A percentile compares a stretch with the other conserved stretches of the same genome.
These are phyloP conservation scores for Zasmidium cellare DNA, from an alignment of 2,329 filamentous ascomycete species.

Conservation along the genomic window DNA sequence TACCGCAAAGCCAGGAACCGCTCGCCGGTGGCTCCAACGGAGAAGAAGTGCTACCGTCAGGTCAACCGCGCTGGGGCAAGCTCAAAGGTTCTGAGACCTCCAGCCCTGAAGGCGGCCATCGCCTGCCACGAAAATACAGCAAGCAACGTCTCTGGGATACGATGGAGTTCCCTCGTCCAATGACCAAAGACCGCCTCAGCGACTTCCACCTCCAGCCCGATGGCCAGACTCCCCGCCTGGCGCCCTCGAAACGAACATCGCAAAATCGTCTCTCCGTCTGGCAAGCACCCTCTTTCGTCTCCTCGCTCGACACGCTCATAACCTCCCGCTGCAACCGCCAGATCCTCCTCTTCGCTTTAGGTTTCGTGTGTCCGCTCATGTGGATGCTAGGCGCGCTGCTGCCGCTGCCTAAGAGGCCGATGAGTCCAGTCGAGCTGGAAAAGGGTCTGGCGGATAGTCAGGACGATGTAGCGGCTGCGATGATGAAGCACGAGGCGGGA, in stretches of 20 bases:
- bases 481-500: constrained; percentile 32
- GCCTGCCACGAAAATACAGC: constrained; percentile 29
- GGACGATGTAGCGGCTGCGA: constrained; percentile 30
- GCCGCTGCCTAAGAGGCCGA: constrained; percentile 32
- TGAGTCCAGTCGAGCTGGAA: constrained; percentile 23
- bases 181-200: constrained; percentile 33
- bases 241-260: constrained; percentile 25
- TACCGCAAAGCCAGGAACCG: constrained; percentile 12
- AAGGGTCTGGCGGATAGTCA: constrained; percentile 24
- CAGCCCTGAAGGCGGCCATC: constrained; percentile 12
- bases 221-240: constrained; percentile 27
- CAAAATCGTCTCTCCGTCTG: constrained; percentile 31
- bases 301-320: constrained; percentile 34
- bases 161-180: constrained; percentile 33
- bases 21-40: not conserved
- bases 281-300: constrained; percentile 37
- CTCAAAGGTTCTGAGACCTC: constrained; percentile 25
- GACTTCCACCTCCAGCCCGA: constrained; percentile 22
- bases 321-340: constrained; percentile 36
- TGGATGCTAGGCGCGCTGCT: constrained; percentile 39
- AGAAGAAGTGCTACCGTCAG: constrained; percentile 28
- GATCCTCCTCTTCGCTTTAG: constrained; percentile 36
- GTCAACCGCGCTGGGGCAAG: constrained; percentile 30
- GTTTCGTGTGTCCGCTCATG: constrained; percentile 36
- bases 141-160: constrained; percentile 34